A percentile compares a stretch with the other conserved stretches of the same genome.
phyloP scores from a whole-genome alignment of 805 yeast species.

The Metschnikowia arizonensis region DNA sequence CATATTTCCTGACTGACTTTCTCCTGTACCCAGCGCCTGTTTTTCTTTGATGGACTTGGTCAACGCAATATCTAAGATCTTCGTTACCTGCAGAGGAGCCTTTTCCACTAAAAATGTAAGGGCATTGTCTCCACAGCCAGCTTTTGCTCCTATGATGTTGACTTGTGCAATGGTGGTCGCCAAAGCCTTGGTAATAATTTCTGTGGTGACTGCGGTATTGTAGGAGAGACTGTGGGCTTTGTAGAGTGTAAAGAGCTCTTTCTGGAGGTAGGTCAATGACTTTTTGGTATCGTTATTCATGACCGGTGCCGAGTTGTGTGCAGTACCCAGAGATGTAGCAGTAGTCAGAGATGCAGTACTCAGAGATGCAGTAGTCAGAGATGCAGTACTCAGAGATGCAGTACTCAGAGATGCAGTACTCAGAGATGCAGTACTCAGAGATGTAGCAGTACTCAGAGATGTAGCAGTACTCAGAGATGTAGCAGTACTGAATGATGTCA shows the following conservation, averaged over 20 bases:
- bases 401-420: no score
- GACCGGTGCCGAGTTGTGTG: conserved; percentile 15
- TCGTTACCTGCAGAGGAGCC: conserved; percentile 76
- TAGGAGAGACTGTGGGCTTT: conserved; percentile 67
- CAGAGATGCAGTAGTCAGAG: no score
- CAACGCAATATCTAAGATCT: conserved; percentile 73
- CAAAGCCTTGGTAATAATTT: conserved; percentile 80
- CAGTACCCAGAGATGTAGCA: no score
- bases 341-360: no score
- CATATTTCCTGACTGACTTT: background rate
- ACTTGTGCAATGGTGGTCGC: conserved; percentile 92
- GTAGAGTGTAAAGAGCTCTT: conserved; percentile 75
- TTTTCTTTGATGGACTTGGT: conserved; percentile 64
- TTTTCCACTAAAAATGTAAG: conserved; percentile 72
- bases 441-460: no score
- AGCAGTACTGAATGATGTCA: no score
- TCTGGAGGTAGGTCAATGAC: conserved; percentile 78
- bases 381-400: no score
- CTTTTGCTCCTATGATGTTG: conserved; percentile 80
- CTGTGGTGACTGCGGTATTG: conserved; percentile 79
- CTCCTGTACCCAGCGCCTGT: conserved; percentile 22
- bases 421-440: no score
- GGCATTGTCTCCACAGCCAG: conserved; percentile 76
- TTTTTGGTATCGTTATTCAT: conserved; percentile 61
- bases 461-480: no score